These are phyloP conservation scores for Inonotus hispidus DNA, from an alignment of 1,284 basidiomycete species.

Conservation along the genomic window DNA sequence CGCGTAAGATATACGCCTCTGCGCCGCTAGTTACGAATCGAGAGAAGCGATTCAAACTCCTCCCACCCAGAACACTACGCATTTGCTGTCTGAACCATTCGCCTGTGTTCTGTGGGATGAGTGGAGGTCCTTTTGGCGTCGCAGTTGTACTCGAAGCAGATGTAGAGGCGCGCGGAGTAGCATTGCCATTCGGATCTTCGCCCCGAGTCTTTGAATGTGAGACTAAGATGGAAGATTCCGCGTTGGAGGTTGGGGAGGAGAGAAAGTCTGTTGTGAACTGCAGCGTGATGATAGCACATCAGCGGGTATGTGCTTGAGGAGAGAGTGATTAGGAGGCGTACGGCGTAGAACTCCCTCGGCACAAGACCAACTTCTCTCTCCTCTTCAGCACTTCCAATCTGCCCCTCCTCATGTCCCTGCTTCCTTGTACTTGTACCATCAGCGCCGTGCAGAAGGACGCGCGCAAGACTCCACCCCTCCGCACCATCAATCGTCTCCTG, in stretches of 20 bases:
- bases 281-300: not conserved
- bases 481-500: constrained; percentile 50
- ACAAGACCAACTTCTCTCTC: constrained; percentile 58
- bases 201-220: constrained; percentile 25
- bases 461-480: constrained; percentile 67
- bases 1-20: constrained; percentile 73
- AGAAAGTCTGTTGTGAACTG: constrained; percentile 64
- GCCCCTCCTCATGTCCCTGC: constrained; percentile 30
- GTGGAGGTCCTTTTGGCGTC: constrained; percentile 30
- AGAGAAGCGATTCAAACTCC: constrained; percentile 75
- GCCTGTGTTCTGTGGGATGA: constrained; percentile 69
- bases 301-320: constrained; percentile 4
- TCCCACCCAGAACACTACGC: constrained; percentile 63
- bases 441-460: constrained; percentile 15
- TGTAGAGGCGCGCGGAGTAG: constrained; percentile 44
- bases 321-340: constrained; percentile 31
- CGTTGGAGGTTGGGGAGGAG: constrained; percentile 34
- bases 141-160: not conserved
- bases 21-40: constrained; percentile 82
- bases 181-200: constrained; percentile 27
- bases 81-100: constrained; percentile 50
- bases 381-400: constrained; percentile 24
- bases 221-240: constrained; percentile 44
- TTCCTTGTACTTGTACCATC: constrained; percentile 7
- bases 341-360: constrained; percentile 68